phyloP scores from a whole-genome alignment of 129 eudicot species.

The Calendula officinalis region DNA sequence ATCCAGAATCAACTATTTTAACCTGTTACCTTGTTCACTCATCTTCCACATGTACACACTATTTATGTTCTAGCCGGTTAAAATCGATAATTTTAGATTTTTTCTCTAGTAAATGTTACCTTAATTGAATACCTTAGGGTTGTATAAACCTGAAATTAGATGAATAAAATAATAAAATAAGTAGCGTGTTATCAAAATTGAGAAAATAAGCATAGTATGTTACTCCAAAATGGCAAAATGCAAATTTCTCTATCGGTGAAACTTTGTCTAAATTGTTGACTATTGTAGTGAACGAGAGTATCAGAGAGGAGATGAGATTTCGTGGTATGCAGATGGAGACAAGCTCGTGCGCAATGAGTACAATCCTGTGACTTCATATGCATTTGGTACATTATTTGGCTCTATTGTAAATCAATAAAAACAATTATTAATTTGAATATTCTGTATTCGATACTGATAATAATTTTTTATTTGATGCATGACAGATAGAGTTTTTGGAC shows the following conservation, averaged over 20 bases:
- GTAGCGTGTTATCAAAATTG: too few species aligned
- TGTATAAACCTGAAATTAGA: too few species aligned
- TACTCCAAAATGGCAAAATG: too few species aligned
- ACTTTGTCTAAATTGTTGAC: conserved; percentile 24
- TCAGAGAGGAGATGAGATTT: conserved; percentile 83
- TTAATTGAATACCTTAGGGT: too few species aligned
- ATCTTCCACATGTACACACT: too few species aligned
- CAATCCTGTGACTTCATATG: conserved; percentile 85
- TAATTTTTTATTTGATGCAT: conserved; percentile 17
- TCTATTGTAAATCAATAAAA: not conserved
- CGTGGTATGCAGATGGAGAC: conserved; percentile 91
- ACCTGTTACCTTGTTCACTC: too few species aligned
- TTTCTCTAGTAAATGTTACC: too few species aligned
- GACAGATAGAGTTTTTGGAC: conserved; percentile 89
- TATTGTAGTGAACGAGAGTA: conserved; percentile 76
- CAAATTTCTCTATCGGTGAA: not conserved
- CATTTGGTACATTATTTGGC: conserved; percentile 57
- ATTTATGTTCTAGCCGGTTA: too few species aligned
- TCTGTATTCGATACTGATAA: conserved; percentile 7
- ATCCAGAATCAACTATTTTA: too few species aligned
- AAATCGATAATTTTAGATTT: too few species aligned
- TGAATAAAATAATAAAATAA: too few species aligned
- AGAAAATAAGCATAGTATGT: too few species aligned
- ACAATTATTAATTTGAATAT: not conserved
- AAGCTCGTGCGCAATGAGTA: conserved; percentile 84